Evolutionary conservation across 352 stramenopile genomes (phyloP), one percentile per base, ranked within the genome.

Genomic region (Phytopythium aichiense): DNA sequence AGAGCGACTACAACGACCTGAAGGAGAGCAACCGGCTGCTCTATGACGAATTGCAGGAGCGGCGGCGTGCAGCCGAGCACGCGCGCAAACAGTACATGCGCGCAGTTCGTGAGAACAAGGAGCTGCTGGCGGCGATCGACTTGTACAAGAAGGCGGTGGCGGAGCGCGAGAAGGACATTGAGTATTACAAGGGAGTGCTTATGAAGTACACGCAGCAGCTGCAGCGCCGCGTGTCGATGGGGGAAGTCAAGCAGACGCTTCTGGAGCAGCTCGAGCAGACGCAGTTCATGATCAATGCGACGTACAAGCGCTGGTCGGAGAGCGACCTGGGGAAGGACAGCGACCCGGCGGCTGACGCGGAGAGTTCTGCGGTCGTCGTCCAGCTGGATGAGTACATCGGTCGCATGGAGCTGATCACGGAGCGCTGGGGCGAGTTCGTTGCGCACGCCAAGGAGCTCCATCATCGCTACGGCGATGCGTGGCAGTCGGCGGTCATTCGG

Each of bases 231-330:
- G 70, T 77, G 11, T 84, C 76, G 9, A 77, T 92, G 56, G 67
- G 66, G 18, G 81, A 90, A 51, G 81, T 87, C 31, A 90, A 92
- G 68, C 73, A 92, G 49, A 88, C 79, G 56, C 64, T 91, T 23
- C 45, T 92, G 43, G 75, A 85, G 45, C 84, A 92, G 67, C 67
- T 92, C 2, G 77, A 91, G 38, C 76, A 92, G 52, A 92, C 84
- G 0, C 84, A 91, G 67, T 85, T 72, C 60, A 90, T 92, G 81
- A 84, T 92, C 49, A 76, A 74, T 22, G 78, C 82, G 59, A 89
- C 81, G 25, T 86, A 88, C 66, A 91, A 91, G 63, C 77, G 84
- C 31, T 89, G 75, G 77, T 79, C 78, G 25, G 69, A 87, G 40
- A 89, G 76, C 42, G 73, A 79, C 2, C 72, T 88, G 23, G 72